phyloP scores from a whole-genome alignment of 108 stramenopile genomes.

The Cyclotella sp. region DNA sequence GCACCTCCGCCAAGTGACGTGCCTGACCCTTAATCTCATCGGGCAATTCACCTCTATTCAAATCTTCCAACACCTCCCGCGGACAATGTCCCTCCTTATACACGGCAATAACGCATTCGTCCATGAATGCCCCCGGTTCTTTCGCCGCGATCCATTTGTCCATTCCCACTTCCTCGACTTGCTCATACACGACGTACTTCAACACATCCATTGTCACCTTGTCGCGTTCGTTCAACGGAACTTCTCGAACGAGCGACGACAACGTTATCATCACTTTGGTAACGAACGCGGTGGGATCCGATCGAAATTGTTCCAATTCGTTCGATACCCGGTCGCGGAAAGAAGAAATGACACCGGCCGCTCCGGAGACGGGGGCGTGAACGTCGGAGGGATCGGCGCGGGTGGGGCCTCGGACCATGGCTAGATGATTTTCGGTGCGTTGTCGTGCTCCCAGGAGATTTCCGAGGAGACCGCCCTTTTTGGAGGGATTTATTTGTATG shows the following conservation, averaged over 20 bases:
- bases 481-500: conserved; percentile 37
- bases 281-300: conserved; percentile 18
- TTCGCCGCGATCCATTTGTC: conserved; percentile 88
- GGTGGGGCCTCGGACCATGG: conserved; percentile 41
- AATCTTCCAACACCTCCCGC: conserved; percentile 76
- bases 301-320: conserved; percentile 37
- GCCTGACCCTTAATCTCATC: conserved; percentile 80
- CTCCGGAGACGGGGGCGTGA: conserved; percentile 28
- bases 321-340: conserved; percentile 38
- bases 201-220: conserved; percentile 85
- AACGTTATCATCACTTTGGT: conserved; percentile 39
- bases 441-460: conserved; percentile 71
- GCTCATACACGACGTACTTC: conserved; percentile 86
- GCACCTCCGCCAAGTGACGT: conserved; percentile 63
- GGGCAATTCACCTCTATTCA: conserved; percentile 82
- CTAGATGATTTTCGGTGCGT: conserved; percentile 78
- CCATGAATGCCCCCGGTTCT: conserved; percentile 84
- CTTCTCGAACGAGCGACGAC: conserved; percentile 20
- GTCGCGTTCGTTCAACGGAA: conserved; percentile 51
- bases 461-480: conserved; percentile 72
- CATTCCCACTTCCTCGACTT: conserved; percentile 82
- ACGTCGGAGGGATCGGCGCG: conserved; percentile 14
- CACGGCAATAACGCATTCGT: conserved; percentile 73
- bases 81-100: conserved; percentile 90
- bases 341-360: conserved; percentile 41